phyloP scores from a whole-genome alignment of 2,329 filamentous ascomycete genomes.

The Didymella keratinophila region DNA sequence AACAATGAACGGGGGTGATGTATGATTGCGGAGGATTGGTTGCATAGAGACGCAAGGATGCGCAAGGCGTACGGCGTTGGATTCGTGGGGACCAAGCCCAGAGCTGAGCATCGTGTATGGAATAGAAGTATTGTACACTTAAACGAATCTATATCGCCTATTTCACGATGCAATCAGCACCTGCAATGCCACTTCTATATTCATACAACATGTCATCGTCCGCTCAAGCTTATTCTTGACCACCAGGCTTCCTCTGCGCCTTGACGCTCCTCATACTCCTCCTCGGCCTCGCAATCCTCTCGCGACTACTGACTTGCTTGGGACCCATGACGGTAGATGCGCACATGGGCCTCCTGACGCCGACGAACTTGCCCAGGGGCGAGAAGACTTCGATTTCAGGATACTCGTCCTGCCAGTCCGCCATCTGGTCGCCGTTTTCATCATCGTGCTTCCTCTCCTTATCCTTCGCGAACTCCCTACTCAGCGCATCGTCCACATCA shows the following conservation, averaged over 20 bases:
- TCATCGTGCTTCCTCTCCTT: neutral
- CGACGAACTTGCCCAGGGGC: constrained; percentile 83
- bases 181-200: neutral
- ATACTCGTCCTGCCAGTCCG: constrained; percentile 51
- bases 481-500: constrained; percentile 45
- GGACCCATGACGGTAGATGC: constrained; percentile 69
- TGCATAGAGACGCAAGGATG: neutral
- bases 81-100: neutral
- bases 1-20: too few species aligned
- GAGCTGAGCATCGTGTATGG: neutral
- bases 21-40: neutral
- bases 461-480: constrained; percentile 29
- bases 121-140: neutral
- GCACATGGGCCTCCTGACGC: constrained; percentile 71
- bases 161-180: too few species aligned
- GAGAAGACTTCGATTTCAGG: constrained; percentile 85
- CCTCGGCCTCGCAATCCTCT: constrained; percentile 66
- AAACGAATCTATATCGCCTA: neutral
- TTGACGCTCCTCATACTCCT: constrained; percentile 69
- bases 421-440: constrained; percentile 23
- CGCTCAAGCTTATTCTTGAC: neutral
- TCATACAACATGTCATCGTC: neutral
- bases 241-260: constrained; percentile 39
- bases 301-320: constrained; percentile 59
- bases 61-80: constrained; percentile 10